Evolutionary conservation across 495 filamentous ascomycete genomes (phyloP), one percentile per base, ranked within the genome.

Genomic region (Podospora didyma): DNA sequence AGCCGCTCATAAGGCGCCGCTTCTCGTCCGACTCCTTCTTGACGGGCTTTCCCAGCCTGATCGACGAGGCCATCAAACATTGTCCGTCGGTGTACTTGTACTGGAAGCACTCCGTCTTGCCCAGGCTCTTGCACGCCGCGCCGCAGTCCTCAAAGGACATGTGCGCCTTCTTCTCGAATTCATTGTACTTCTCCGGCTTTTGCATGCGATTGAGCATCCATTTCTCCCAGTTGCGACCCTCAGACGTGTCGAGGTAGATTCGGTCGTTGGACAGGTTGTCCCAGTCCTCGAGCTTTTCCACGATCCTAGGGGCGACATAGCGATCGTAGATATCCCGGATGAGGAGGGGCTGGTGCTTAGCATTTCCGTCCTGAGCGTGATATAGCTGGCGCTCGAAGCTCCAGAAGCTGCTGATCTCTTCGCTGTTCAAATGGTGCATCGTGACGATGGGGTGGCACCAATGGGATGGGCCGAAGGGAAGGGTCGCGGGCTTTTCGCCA

Each of bases 401-500:
- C 76, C 77, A 86, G 50, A 86, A 70, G 14, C 62, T 62, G 51
- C 73, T 77, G 42, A 84, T 71, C 54, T 85, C 82, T 37, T 74
- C 73, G 54, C 72, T 68, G 17, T 74, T 72, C 60, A 87, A 72
- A 62, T 85, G 81, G 63, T 87, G 84, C 79, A 85, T 83, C 2
- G 79, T 82, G 0, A 84, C 72, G 42, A 82, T 65, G 10, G 82
- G 80, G 28, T 81, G 73, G 64, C 84, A 87, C 84, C 85, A 86
- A 51, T 82, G 75, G 26, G 64, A 64, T 0, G 70, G 59, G 7
- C 76, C 75, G 67, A 73, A 86, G 9, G 79, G 75, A 17, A 85
- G 60, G 0, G 72, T 77, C 19, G 63, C 49, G 3, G 76, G 79
- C 24, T 76, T 79, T 59, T 83, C 79, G 57, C 81, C 80, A 62